These are phyloP conservation scores for Fusarium dlaminii DNA, from an alignment of 2,329 filamentous ascomycete genomes.

Conservation along the genomic window DNA sequence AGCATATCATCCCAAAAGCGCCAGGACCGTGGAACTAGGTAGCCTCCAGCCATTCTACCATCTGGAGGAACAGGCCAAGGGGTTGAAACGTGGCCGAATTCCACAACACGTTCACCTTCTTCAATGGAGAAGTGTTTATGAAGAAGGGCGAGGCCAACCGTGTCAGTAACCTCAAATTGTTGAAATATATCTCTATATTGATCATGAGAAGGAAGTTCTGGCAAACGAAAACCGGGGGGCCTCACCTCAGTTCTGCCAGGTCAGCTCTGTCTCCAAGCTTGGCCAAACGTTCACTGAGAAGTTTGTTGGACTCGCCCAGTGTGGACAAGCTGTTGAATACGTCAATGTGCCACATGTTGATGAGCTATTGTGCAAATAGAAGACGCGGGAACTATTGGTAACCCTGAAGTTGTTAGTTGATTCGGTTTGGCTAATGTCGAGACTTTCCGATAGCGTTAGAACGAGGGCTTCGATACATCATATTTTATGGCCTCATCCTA, in stretches of 20 bases:
- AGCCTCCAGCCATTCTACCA: neutral
- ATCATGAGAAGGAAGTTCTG: neutral
- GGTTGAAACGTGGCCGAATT: neutral
- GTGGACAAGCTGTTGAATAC: neutral
- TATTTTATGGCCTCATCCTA: neutral
- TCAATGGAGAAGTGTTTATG: neutral
- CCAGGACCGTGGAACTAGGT: neutral
- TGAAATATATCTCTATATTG: neutral
- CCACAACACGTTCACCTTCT: neutral
- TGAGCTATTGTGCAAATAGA: neutral
- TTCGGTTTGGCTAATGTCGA: neutral
- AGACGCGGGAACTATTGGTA: fast-evolving
- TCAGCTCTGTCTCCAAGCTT: neutral
- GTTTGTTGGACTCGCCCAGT: neutral
- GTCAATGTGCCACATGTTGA: neutral
- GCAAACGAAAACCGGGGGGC: fast-evolving
- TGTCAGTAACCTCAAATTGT: neutral
- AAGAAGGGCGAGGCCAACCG: neutral
- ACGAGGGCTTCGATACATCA: neutral
- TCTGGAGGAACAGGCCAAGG: neutral
- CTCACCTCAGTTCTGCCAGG: neutral
- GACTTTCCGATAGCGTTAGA: neutral
- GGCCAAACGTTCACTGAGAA: neutral
- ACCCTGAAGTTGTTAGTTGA: neutral
- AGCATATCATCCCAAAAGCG: neutral